These are phyloP conservation scores for Amphibolis antarctica DNA, from an alignment of 106 monocot genomes.

Conservation along the genomic window DNA sequence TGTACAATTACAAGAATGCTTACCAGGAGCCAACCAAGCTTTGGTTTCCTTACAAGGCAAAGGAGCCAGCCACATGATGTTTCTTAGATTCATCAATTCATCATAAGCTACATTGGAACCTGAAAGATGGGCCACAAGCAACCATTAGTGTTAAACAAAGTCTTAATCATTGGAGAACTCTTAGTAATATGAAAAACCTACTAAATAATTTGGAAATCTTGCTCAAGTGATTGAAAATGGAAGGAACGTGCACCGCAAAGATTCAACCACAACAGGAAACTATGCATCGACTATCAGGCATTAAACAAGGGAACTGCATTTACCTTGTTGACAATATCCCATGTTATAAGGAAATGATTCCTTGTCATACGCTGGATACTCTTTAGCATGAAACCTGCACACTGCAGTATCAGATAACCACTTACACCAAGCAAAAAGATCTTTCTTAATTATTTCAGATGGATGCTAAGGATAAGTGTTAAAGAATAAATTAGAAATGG, in stretches of 20 bases:
- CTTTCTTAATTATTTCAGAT: no score
- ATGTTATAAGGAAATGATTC: conserved; percentile 55
- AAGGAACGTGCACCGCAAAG: no score
- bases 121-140: conserved; percentile 12
- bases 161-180: background rate
- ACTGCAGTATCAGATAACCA: background rate
- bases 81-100: conserved; percentile 87
- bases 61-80: conserved; percentile 93
- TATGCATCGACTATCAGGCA: no score
- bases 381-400: conserved; percentile 90
- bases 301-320: no score
- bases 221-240: background rate
- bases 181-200: background rate
- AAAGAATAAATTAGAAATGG: no score
- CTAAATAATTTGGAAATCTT: background rate
- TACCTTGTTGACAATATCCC: conserved; percentile 87
- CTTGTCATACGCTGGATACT: conserved; percentile 86
- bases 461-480: no score
- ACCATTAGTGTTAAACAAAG: background rate
- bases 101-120: conserved; percentile 73
- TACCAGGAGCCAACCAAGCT: conserved; percentile 81
- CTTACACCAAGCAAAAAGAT: no score
- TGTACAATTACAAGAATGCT: conserved; percentile 2
- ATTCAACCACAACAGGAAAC: no score
- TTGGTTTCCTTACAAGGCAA: conserved; percentile 51